Conservation (phyloP, 2,329 filamentous ascomycete species). For the Boeremia exigua region DNA sequence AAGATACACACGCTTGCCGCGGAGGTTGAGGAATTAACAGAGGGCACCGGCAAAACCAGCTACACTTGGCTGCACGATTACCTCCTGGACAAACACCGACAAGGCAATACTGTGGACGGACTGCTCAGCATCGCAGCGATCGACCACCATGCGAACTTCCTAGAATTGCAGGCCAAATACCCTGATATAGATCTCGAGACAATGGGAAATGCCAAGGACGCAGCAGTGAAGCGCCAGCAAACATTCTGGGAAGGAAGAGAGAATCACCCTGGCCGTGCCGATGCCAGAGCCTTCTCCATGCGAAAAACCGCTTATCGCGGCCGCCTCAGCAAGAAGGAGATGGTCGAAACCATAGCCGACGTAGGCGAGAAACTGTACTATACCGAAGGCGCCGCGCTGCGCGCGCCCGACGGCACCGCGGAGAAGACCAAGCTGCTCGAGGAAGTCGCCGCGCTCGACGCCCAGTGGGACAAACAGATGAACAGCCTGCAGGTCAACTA, state of each 20-base stretch:
- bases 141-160: constrained; percentile 11
- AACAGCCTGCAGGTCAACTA: constrained; percentile 10
- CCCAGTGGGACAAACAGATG: constrained; percentile 14
- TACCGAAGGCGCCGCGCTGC: constrained; percentile 36
- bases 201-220: not conserved
- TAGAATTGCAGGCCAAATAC: constrained; percentile 16
- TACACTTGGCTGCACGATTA: constrained; percentile 23
- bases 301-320: constrained; percentile 5
- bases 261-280: constrained; percentile 15
- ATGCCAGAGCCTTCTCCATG: constrained; percentile 3
- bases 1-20: constrained; percentile 35
- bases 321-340: constrained; percentile 6
- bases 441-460: constrained; percentile 47
- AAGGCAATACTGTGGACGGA: constrained; percentile 29
- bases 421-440: constrained; percentile 34
- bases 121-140: constrained; percentile 21
- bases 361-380: constrained; percentile 36
- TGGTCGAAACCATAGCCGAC: constrained; percentile 28
- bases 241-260: not conserved
- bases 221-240: not conserved
- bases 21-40: constrained; percentile 27
- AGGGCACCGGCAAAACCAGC: constrained; percentile 27
- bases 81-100: constrained; percentile 27
- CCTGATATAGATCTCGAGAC: constrained; percentile 19
- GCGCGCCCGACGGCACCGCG: constrained; percentile 24